phyloP scores from a whole-genome alignment of 176 grass and related monocot genomes.

The Elaeis guineensis region DNA sequence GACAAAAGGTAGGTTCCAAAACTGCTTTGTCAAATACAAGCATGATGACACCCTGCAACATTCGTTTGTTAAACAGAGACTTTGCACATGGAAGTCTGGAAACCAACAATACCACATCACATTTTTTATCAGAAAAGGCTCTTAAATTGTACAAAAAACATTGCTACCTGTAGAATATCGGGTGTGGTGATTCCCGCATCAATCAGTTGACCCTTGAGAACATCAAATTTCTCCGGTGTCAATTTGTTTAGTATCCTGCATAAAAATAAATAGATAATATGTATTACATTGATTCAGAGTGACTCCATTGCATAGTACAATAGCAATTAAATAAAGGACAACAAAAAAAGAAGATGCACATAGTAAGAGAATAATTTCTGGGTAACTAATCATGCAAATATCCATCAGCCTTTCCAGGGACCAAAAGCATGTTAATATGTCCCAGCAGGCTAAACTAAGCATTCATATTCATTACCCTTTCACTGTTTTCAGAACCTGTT shows the following conservation, averaged over 20 bases:
- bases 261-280: constrained; percentile 1
- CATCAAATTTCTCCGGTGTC: constrained; percentile 90
- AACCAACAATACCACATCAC: too few relatives aligned
- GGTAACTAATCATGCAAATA: too few relatives aligned
- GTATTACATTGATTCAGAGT: too few relatives aligned
- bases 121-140: too few relatives aligned
- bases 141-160: not conserved
- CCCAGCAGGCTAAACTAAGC: too few relatives aligned
- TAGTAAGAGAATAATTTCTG: too few relatives aligned
- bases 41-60: constrained; percentile 58
- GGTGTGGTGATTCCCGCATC: constrained; percentile 76
- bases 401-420: too few relatives aligned
- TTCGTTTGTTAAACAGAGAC: constrained; percentile 1
- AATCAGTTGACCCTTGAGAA: constrained; percentile 79
- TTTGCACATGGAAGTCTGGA: not conserved
- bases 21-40: constrained; percentile 94
- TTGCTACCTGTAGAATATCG: constrained; percentile 76
- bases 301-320: too few relatives aligned
- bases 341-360: too few relatives aligned
- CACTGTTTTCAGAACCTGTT: constrained; percentile 85
- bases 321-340: too few relatives aligned
- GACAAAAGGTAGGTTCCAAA: constrained; percentile 84
- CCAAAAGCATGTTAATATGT: too few relatives aligned
- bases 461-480: constrained; percentile 64
- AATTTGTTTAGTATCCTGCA: constrained; percentile 87